Percentiles rank a stretch among this genome's conserved stretches.
phyloP scores from a whole-genome alignment of 257 asterid species.

The Solanum chmielewskii region DNA sequence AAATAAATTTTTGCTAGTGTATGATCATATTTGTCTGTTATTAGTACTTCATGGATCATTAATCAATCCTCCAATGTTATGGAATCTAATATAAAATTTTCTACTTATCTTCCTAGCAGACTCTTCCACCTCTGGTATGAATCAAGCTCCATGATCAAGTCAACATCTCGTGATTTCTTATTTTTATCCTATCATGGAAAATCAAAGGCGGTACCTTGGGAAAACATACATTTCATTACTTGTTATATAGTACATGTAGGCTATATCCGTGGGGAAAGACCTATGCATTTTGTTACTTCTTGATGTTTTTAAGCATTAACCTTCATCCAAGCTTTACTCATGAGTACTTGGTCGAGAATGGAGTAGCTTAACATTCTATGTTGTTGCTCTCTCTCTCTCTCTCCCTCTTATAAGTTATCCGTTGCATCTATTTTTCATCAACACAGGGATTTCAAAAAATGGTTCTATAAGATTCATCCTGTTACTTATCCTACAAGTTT shows the following conservation, averaged over 20 bases:
- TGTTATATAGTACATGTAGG: background rate
- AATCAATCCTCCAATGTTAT: background rate
- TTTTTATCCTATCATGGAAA: background rate
- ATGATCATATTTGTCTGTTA: background rate
- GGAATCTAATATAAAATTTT: background rate
- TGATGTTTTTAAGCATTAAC: background rate
- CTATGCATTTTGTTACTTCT: background rate
- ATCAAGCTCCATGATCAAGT: no score
- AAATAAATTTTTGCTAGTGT: background rate
- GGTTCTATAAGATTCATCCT: no score
- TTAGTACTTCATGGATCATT: background rate
- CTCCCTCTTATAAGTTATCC: no score
- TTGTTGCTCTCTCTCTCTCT: no score
- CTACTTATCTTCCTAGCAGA: background rate
- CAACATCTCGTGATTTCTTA: no score
- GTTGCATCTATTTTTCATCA: no score
- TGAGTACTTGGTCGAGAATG: background rate
- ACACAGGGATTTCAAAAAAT: no score
- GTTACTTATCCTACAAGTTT: no score
- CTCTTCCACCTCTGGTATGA: background rate
- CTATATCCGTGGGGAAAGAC: background rate
- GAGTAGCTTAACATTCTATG: no score
- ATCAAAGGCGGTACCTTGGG: background rate
- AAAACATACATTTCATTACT: background rate
- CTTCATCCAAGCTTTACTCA: background rate